Conservation (phyloP, 1,284 basidiomycete species). For the Rhodotorula sp. region DNA sequence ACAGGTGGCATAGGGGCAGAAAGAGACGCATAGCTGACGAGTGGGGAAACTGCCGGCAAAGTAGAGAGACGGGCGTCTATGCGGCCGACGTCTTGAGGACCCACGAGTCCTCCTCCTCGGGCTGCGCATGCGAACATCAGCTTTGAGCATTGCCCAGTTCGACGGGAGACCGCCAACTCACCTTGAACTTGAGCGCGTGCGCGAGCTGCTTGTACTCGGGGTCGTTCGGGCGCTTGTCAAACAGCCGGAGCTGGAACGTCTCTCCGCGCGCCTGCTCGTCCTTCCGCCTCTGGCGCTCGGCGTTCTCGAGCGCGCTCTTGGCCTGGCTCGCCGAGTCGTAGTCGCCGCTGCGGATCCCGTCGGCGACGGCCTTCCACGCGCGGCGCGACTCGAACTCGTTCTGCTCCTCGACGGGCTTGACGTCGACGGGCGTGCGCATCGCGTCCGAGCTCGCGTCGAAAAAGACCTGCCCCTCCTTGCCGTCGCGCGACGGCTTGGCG, state of each 20-base stretch:
- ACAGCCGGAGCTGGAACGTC: slow-evolving; percentile 62
- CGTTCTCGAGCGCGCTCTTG: slow-evolving; percentile 93
- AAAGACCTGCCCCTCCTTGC: slow-evolving; percentile 52
- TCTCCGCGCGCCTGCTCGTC: slow-evolving; percentile 72
- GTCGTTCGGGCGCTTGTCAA: slow-evolving; percentile 49
- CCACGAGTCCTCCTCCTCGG: slow-evolving; percentile 40
- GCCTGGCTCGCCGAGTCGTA: slow-evolving; percentile 87
- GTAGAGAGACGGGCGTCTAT: background rate
- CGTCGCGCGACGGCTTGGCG: slow-evolving; percentile 37
- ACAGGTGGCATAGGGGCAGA: too few species aligned
- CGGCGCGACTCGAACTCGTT: slow-evolving; percentile 81
- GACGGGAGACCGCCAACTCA: background rate
- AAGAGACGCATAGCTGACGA: too few species aligned
- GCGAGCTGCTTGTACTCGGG: slow-evolving; percentile 47
- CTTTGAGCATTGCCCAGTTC: background rate
- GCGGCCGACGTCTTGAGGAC: slow-evolving; percentile 22
- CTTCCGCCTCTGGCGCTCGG: slow-evolving; percentile 83
- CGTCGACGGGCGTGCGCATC: slow-evolving; percentile 63
- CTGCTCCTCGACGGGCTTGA: slow-evolving; percentile 64
- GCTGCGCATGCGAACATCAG: slow-evolving; percentile 15
- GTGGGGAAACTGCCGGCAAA: background rate
- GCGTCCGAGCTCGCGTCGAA: slow-evolving; percentile 42
- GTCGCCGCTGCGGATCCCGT: slow-evolving; percentile 83
- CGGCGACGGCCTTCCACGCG: slow-evolving; percentile 83
- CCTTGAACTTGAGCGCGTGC: slow-evolving; percentile 38